Evolutionary conservation across 2,329 filamentous ascomycete genomes (phyloP), one percentile per base, ranked within the genome.

Genomic region (Calonectria hongkongensis): DNA sequence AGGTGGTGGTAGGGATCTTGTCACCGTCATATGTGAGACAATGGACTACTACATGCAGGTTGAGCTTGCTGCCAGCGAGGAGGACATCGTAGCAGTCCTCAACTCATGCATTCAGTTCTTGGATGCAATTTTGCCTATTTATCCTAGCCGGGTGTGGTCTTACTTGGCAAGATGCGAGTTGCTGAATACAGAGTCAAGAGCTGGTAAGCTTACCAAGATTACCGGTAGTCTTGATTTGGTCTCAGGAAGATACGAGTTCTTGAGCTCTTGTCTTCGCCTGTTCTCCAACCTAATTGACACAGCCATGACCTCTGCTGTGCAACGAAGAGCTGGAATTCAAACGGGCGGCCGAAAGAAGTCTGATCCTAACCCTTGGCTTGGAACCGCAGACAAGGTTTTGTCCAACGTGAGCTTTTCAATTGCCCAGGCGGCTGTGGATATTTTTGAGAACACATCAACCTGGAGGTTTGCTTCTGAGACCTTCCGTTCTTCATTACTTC

Each of bases 141-240:
- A 93, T 65, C 96, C 97, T 0, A 94, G 94, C 70, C 90, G 96
- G 72, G 92, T 98, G 7, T 98, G 97, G 96, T 95, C 96, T 4
- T 94, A 96, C 82, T 89, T 99, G 79, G 92, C 93, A 4, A 92
- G 95, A 70, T 97, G 95, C 82, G 92, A 93, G 74, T 87, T 99
- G 21, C 88, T 99, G 56, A 94, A 94, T 77, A 90, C 92, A 7
- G 93, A 95, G 76, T 92, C 94, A 12, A 93, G 92, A 74, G 92
- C 92, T 16, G 94, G 95, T 13, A 92, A 94, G 73, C 89, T 99
- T 73, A 91, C 93, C 47, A 92, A 92, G 63, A 92, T 98, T 65
- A 90, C 97, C 3, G 94, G 94, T n/a, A 93, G 92, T 28, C 90
- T 95, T 3, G 97, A 99, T 80, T 89, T 98, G 70, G 91, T 94